A percentile compares a stretch with the other conserved stretches of the same genome.
These are phyloP conservation scores for Xylariaceae sp. DNA, from an alignment of 2,329 filamentous ascomycete genomes.

Conservation along the genomic window DNA sequence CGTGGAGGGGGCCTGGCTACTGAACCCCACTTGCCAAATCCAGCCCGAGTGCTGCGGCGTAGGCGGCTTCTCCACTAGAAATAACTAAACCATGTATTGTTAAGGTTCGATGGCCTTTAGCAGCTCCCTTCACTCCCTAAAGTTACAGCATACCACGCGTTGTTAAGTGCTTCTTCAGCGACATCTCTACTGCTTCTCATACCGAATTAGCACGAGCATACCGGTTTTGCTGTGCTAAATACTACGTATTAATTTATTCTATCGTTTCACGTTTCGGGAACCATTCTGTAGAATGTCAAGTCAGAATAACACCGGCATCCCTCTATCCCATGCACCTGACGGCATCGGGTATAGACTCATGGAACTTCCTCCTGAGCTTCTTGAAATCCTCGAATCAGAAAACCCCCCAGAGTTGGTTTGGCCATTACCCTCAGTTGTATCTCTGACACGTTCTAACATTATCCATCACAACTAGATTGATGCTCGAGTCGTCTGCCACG, in stretches of 20 bases:
- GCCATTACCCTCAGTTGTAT: background rate
- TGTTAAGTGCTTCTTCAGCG: too few relatives aligned
- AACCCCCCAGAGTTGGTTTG: slow-evolving; percentile 57
- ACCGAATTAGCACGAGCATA: too few relatives aligned
- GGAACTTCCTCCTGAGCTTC: slow-evolving; percentile 65
- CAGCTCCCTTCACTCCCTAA: too few relatives aligned
- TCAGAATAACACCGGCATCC: slow-evolving; percentile 53
- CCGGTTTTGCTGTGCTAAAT: too few relatives aligned
- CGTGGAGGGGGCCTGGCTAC: slow-evolving; percentile 6
- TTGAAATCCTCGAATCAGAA: slow-evolving; percentile 59
- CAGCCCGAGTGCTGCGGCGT: too few relatives aligned
- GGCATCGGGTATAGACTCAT: slow-evolving; percentile 63
- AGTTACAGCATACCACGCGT: too few relatives aligned
- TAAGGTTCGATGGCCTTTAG: too few relatives aligned
- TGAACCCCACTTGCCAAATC: too few relatives aligned
- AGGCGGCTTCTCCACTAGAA: too few relatives aligned
- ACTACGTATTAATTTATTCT: background rate
- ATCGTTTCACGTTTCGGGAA: background rate
- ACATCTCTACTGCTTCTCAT: too few relatives aligned
- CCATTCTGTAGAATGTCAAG: slow-evolving; percentile 47
- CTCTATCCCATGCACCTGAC: slow-evolving; percentile 56
- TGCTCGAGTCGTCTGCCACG: slow-evolving; percentile 55
- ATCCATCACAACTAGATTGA: slow-evolving; percentile 46
- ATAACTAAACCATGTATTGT: too few relatives aligned
- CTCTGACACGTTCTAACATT: slow-evolving; percentile 4